A percentile compares a stretch with the other conserved stretches of the same genome.
phyloP scores from a whole-genome alignment of 1,139 yeast genomes.

The Saccharomyces pastorianus region DNA sequence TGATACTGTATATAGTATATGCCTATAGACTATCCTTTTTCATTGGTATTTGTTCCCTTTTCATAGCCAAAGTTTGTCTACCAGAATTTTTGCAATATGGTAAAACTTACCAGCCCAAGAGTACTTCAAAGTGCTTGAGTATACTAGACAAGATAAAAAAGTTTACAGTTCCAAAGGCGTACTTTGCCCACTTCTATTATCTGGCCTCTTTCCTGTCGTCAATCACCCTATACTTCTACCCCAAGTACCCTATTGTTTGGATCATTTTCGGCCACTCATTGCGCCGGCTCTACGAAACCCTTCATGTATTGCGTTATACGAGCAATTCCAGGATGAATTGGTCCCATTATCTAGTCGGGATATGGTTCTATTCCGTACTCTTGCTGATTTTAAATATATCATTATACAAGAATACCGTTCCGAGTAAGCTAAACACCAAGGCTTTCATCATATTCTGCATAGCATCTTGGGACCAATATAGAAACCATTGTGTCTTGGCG shows the following conservation, averaged over 20 bases:
- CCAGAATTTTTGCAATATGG: slow-evolving; percentile 35
- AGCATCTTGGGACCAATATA: slow-evolving; percentile 49
- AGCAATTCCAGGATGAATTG: slow-evolving; percentile 55
- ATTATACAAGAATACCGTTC: slow-evolving; percentile 17
- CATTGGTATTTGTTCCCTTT: slow-evolving; percentile 17
- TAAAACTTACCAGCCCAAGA: slow-evolving; percentile 29
- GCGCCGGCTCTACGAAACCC: slow-evolving; percentile 58
- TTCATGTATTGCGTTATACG: slow-evolving; percentile 43
- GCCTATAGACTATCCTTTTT: slow-evolving; percentile 10
- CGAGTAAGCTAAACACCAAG: slow-evolving; percentile 11
- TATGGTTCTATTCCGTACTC: slow-evolving; percentile 49
- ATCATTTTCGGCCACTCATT: slow-evolving; percentile 48
- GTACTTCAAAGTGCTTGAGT: slow-evolving; percentile 4
- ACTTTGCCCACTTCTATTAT: slow-evolving; percentile 34
- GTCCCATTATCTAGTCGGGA: slow-evolving; percentile 68
- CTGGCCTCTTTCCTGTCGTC: slow-evolving; percentile 17
- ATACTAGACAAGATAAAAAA: slow-evolving; percentile 17
- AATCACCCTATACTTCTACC: slow-evolving; percentile 9
- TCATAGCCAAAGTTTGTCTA: slow-evolving; percentile 22
- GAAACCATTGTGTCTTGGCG: slow-evolving; percentile 55
- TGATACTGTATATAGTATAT: not conserved
- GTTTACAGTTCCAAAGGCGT: slow-evolving; percentile 40
- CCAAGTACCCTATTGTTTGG: slow-evolving; percentile 24
- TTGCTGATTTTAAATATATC: slow-evolving; percentile 31
- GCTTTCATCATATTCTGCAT: slow-evolving; percentile 33